Base-by-base conservation (phyloP, 305 asterid genomes). In the Fraxinus baroniana region DNA sequence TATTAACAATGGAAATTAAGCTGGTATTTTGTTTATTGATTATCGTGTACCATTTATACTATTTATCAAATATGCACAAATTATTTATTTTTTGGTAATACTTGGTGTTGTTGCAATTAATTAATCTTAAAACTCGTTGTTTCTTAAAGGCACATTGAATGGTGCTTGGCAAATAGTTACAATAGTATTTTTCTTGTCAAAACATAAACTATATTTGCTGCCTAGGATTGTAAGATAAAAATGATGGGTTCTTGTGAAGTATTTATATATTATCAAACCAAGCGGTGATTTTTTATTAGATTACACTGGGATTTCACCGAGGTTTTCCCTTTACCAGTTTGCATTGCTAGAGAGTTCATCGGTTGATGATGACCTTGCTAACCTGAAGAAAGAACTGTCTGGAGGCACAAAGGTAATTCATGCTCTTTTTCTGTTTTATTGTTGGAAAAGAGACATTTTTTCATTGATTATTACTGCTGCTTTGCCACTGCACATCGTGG, bases 361-460 rank as follows among this genome's bases (percentile, higher is more conserved):
- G 7, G 99, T 96, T 78, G 99, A 96, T 79, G 98, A 94, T 80
- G 99, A 96, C 86, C 94, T 96, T 52, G 93, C 94, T n/a, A 78
- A 77, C 78, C 83, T 96, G 86, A 96, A 92, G 90, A 93, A 87
- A 82, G 97, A 94, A 85, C 74, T 96, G 71, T 87, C 94, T 17
- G 98, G 97, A 79, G 88, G 91, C 87, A 80, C 94, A 74, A 92
- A 89, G 98, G 98, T 93, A 88, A 0, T 10, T 12, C 60, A 39
- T 18, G 30, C 30, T 46, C 7, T 46, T 39, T 74, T 20, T 39
- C n/a, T 26, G 4, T 39, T 39, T 20, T 20, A 24, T 20, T 15
- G 7, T 8, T 36, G 28, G 22, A 7, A 18, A 20, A 60, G 4
- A 20, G 12, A 30, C 3, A 7, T 2, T 6, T 18, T 20, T 7